phyloP scores from a whole-genome alignment of 495 filamentous ascomycete genomes.

The Xylaria telfairii region DNA sequence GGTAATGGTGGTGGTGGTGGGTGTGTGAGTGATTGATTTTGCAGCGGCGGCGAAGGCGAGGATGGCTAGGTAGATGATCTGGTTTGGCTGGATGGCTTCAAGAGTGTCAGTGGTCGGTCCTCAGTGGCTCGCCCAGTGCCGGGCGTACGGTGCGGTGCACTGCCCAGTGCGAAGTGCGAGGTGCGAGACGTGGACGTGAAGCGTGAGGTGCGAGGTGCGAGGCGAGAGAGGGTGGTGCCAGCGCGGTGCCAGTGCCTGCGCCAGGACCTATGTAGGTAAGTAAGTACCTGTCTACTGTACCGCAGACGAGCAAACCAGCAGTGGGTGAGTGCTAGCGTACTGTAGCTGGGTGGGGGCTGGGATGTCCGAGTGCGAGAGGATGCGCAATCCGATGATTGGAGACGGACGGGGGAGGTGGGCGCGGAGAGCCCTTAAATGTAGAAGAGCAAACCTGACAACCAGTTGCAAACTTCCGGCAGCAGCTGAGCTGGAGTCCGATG shows the following conservation, averaged over 20 bases:
- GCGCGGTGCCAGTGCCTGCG: conserved; percentile 7
- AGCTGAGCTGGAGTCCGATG: not conserved
- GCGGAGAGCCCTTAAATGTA: conserved; percentile 7
- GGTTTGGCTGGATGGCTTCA: conserved; percentile 37
- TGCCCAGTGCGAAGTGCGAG: conserved; percentile 19
- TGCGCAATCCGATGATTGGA: conserved; percentile 12
- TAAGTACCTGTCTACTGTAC: not conserved
- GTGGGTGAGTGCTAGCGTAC: conserved; percentile 5
- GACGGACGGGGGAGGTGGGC: not conserved
- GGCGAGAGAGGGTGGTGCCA: conserved; percentile 13
- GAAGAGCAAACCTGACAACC: not conserved
- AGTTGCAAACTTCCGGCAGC: conserved; percentile 18
- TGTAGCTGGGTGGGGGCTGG: conserved; percentile 14
- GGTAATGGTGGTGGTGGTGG: conserved; percentile 7
- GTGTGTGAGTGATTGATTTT: conserved; percentile 29
- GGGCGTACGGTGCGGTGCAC: conserved; percentile 21
- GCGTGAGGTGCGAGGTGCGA: too few species aligned
- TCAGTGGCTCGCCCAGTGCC: conserved; percentile 16
- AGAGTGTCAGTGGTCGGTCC: conserved; percentile 9
- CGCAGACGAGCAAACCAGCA: not conserved
- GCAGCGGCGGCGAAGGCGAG: conserved; percentile 44
- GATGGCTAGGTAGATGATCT: conserved; percentile 40
- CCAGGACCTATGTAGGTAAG: too few species aligned
- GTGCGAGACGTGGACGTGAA: too few species aligned
- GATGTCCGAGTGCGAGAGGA: conserved; percentile 15